Conservation (phyloP, 176 grass and related monocot genomes). For the Bromus sterilis region DNA sequence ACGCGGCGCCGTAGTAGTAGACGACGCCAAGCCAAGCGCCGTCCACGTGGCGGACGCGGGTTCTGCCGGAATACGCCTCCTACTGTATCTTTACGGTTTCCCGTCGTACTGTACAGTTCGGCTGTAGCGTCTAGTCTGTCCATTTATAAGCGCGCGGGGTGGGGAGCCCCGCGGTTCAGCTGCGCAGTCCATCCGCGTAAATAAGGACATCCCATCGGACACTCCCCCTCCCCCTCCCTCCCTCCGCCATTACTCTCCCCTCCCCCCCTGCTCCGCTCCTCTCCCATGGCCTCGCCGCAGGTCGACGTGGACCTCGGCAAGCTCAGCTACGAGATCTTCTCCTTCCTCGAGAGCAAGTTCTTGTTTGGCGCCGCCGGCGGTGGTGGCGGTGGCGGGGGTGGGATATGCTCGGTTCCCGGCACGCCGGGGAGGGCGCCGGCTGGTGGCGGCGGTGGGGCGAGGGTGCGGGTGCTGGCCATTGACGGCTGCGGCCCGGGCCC, state of each 20-base stretch:
- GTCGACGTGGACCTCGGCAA: constrained; percentile 59
- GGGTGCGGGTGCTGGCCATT: constrained; percentile 59
- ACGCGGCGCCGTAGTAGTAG: too few species aligned
- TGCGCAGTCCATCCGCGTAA: constrained; percentile 10
- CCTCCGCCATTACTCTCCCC: not conserved
- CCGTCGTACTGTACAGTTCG: not conserved
- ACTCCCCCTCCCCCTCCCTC: constrained; percentile 7
- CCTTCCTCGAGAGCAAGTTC: constrained; percentile 87
- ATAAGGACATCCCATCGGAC: constrained; percentile 23
- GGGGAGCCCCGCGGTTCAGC: not conserved
- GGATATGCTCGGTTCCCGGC: constrained; percentile 6
- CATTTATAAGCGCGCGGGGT: constrained; percentile 18
- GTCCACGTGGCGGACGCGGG: not conserved
- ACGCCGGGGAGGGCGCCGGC: constrained; percentile 10
- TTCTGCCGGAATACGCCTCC: not conserved
- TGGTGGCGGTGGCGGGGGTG: not conserved
- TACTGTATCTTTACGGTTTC: not conserved
- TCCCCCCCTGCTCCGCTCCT: not conserved
- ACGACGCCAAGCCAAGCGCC: not conserved
- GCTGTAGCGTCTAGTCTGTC: not conserved
- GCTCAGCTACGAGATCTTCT: constrained; percentile 96
- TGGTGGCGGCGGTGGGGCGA: not conserved
- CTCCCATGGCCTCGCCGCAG: constrained; percentile 19
- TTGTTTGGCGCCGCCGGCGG: constrained; percentile 31
- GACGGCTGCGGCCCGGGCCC: constrained; percentile 48